A percentile compares a stretch with the other conserved stretches of the same genome.
These are phyloP conservation scores for Globisporangium paroecandrum DNA, from an alignment of 352 stramenopile genomes.

Conservation along the genomic window DNA sequence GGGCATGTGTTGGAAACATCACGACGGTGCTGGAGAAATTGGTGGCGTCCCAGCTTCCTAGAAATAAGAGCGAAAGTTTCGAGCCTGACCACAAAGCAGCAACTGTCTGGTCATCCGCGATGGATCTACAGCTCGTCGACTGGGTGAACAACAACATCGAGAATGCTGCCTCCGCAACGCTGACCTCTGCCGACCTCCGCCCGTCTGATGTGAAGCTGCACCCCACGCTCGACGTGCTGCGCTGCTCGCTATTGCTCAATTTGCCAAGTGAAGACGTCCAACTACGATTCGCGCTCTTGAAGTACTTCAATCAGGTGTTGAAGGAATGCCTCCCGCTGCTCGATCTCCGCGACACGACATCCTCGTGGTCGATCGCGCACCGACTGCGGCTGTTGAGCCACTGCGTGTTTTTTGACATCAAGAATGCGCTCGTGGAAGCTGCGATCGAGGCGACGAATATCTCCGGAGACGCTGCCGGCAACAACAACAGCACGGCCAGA, in stretches of 20 bases:
- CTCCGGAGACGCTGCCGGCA: slow-evolving; percentile 41
- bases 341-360: slow-evolving; percentile 70
- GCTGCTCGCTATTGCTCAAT: slow-evolving; percentile 66
- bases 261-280: slow-evolving; percentile 56
- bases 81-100: too few species aligned
- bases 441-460: slow-evolving; percentile 75
- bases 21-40: slow-evolving; percentile 34
- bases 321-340: slow-evolving; percentile 66
- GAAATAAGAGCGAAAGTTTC: background rate
- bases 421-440: slow-evolving; percentile 74
- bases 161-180: slow-evolving; percentile 23
- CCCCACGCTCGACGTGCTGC: slow-evolving; percentile 61
- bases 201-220: slow-evolving; percentile 72
- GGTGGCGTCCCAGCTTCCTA: slow-evolving; percentile 3
- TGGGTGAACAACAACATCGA: slow-evolving; percentile 86
- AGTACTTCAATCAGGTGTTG: slow-evolving; percentile 77
- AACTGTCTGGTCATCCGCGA: slow-evolving; percentile 48
- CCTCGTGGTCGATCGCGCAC: slow-evolving; percentile 72
- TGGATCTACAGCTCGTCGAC: slow-evolving; percentile 84
- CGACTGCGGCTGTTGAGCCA: slow-evolving; percentile 68
- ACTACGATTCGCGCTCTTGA: slow-evolving; percentile 75
- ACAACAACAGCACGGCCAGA: slow-evolving; percentile 60
- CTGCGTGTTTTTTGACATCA: slow-evolving; percentile 88
- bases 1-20: slow-evolving; percentile 37
- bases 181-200: slow-evolving; percentile 57